These are phyloP conservation scores for Omphalea diandra DNA, from an alignment of 441 rosid species.

Conservation along the genomic window DNA sequence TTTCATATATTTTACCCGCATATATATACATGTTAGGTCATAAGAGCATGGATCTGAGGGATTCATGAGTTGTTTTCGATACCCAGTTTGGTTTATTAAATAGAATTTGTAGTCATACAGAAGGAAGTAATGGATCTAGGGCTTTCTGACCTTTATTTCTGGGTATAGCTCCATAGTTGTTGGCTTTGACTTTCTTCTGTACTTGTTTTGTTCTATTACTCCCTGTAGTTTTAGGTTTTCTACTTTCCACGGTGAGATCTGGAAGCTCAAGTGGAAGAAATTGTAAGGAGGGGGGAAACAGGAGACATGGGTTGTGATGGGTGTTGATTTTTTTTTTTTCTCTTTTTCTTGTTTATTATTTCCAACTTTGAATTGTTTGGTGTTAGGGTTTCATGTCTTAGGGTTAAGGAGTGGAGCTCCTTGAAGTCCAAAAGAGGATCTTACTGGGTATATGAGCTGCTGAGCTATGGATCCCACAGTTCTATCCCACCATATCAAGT, in stretches of 20 bases:
- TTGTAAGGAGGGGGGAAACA: neutral
- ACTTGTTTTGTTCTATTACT: neutral
- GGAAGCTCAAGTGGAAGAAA: neutral
- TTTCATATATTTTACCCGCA: no score
- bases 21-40: neutral
- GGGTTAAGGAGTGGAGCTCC: constrained; percentile 49
- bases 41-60: neutral
- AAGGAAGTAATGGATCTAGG: neutral
- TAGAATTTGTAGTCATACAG: no score
- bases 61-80: neutral
- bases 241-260: neutral
- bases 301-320: no score
- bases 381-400: neutral
- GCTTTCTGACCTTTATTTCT: neutral
- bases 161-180: neutral
- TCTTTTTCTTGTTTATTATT: no score
- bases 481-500: constrained; percentile 21
- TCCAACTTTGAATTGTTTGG: no score
- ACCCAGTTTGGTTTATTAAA: neutral
- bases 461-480: constrained; percentile 60
- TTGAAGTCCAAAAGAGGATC: constrained; percentile 60
- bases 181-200: neutral
- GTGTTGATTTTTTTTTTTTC: neutral
- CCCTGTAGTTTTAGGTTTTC: neutral
- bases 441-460: constrained; percentile 52